A percentile compares a stretch with the other conserved stretches of the same genome.
These are phyloP conservation scores for Fusarium robinianum DNA, from an alignment of 2,329 filamentous ascomycete genomes.

Conservation along the genomic window DNA sequence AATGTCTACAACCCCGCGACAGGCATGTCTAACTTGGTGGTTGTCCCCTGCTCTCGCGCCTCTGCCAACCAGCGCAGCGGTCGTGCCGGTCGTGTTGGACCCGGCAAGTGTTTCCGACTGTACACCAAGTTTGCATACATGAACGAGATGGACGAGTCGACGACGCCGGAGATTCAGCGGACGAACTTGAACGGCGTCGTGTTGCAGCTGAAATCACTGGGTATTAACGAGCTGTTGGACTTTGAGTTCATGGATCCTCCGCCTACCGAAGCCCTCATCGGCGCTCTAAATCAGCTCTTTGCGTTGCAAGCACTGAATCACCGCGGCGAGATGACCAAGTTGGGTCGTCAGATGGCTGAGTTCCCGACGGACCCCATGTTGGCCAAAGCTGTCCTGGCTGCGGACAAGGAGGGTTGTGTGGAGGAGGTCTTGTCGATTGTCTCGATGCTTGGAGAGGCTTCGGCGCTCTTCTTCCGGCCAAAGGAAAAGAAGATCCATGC, in stretches of 20 bases:
- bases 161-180: conserved; percentile 89
- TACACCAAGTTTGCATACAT: conserved; percentile 95
- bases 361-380: conserved; percentile 93
- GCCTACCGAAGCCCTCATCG: conserved; percentile 84
- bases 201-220: conserved; percentile 83
- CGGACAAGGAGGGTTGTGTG: conserved; percentile 88
- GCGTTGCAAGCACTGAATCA: conserved; percentile 88
- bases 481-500: conserved; percentile 98
- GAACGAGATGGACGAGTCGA: conserved; percentile 92
- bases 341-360: conserved; percentile 93
- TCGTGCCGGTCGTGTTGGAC: conserved; percentile 87
- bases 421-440: conserved; percentile 92
- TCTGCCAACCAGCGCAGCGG: conserved; percentile 93
- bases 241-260: conserved; percentile 98
- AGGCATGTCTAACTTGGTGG: conserved; percentile 89
- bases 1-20: conserved; percentile 91
- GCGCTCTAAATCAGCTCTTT: conserved; percentile 87
- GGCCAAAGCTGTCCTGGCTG: conserved; percentile 84
- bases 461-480: conserved; percentile 88
- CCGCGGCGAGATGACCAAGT: conserved; percentile 83
- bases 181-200: conserved; percentile 86
- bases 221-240: conserved; percentile 88
- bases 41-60: conserved; percentile 88
- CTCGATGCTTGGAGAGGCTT: conserved; percentile 90
- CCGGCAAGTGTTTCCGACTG: conserved; percentile 89